Evolutionary conservation across 176 grass and related monocot species (phyloP).

Genomic region (Oryza australiensis): DNA sequence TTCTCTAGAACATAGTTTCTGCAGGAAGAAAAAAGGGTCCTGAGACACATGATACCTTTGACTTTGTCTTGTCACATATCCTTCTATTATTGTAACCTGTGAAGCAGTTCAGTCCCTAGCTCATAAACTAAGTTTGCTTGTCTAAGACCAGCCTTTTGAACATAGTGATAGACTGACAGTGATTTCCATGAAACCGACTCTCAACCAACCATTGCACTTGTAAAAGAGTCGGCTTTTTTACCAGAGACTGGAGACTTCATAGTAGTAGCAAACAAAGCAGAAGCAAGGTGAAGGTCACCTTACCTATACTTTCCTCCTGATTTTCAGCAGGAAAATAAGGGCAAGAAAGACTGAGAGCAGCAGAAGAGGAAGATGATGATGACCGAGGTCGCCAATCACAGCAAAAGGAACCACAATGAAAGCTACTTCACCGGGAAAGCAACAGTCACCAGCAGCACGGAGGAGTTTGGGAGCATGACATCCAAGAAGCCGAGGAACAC

Average conservation of each 20-base stretch:
- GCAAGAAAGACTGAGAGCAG: neutral
- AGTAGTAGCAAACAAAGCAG: neutral
- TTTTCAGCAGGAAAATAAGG: slow-evolving; percentile 38
- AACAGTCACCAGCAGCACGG: slow-evolving; percentile 22
- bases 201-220: slow-evolving; percentile 43
- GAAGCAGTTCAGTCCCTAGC: slow-evolving; percentile 14
- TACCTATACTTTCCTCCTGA: neutral
- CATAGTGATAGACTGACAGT: slow-evolving; percentile 9
- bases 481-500: slow-evolving; percentile 70
- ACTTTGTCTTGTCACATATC: slow-evolving; percentile 26
- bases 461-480: slow-evolving; percentile 47
- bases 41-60: slow-evolving; percentile 24
- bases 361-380: slow-evolving; percentile 74
- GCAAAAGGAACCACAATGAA: slow-evolving; percentile 58
- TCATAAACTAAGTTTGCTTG: slow-evolving; percentile 24
- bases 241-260: neutral
- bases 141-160: slow-evolving; percentile 10
- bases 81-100: slow-evolving; percentile 16
- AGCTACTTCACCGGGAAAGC: slow-evolving; percentile 49
- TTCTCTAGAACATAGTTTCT: neutral
- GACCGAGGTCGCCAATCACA: slow-evolving; percentile 66
- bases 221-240: slow-evolving; percentile 48
- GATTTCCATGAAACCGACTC: slow-evolving; percentile 40
- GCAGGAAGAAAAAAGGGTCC: neutral
- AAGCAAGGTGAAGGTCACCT: slow-evolving; percentile 8